phyloP scores from a whole-genome alignment of 2,329 filamentous ascomycete genomes.

The Calonectria pteridis region DNA sequence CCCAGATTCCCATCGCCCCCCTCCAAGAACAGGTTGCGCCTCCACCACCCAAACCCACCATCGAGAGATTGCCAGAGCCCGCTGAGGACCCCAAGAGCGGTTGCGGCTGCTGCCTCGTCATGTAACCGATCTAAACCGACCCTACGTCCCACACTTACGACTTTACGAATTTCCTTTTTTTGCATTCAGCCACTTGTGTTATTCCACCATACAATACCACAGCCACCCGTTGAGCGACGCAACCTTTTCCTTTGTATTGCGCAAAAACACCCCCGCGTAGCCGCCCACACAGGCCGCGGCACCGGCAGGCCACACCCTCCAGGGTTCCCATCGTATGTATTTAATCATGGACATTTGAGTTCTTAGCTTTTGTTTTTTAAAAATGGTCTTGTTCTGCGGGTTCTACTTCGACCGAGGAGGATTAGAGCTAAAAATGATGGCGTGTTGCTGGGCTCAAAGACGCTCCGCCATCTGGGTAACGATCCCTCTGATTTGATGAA shows the following conservation, averaged over 20 bases:
- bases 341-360: conserved; percentile 43
- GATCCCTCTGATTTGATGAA: conserved; percentile 28
- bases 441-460: conserved; percentile 1
- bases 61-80: conserved; percentile 35
- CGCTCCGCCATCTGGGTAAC: conserved; percentile 16
- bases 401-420: conserved; percentile 23
- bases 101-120: conserved; percentile 66
- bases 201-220: conserved; percentile 41
- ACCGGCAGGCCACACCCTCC: conserved; percentile 11
- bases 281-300: background rate
- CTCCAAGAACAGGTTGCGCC: conserved; percentile 24
- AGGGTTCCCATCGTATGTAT: conserved; percentile 40
- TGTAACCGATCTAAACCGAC: conserved; percentile 50
- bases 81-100: conserved; percentile 55
- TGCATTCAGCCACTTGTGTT: conserved; percentile 49
- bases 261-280: background rate
- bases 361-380: conserved; percentile 25
- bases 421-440: conserved; percentile 21
- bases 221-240: conserved; percentile 44
- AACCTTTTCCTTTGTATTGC: conserved; percentile 43
- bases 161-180: conserved; percentile 48
- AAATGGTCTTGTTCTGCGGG: conserved; percentile 23
- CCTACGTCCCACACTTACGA: conserved; percentile 42
- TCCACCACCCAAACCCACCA: conserved; percentile 28
- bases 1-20: conserved; percentile 38